A percentile compares a stretch with the other conserved stretches of the same genome.
phyloP scores from a whole-genome alignment of 2,329 filamentous ascomycete genomes.

The Alternaria sp. region DNA sequence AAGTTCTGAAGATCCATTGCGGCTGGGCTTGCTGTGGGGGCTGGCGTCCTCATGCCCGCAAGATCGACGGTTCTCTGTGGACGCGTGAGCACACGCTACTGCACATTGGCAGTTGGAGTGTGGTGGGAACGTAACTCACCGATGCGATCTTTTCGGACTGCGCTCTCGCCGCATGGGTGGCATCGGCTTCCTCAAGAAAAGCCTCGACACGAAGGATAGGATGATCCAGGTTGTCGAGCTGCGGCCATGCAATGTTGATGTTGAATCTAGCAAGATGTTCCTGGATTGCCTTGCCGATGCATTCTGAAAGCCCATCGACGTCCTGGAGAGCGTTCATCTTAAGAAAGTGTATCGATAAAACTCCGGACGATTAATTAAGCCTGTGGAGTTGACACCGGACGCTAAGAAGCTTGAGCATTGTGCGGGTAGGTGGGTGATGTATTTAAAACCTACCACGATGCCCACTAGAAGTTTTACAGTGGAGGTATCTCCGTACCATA shows the following conservation, averaged over 20 bases:
- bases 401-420: slow-evolving; percentile 2
- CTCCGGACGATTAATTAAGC: background rate
- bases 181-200: slow-evolving; percentile 38
- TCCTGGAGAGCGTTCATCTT: slow-evolving; percentile 26
- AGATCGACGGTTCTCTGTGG: slow-evolving; percentile 35
- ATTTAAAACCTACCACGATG: background rate
- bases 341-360: background rate
- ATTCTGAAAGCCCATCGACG: slow-evolving; percentile 40
- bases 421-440: background rate
- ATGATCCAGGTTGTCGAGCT: slow-evolving; percentile 26
- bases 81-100: slow-evolving; percentile 11
- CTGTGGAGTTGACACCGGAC: background rate
- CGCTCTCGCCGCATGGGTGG: slow-evolving; percentile 7
- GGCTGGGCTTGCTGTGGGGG: slow-evolving; percentile 30
- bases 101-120: background rate
- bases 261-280: slow-evolving; percentile 36
- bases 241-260: slow-evolving; percentile 33
- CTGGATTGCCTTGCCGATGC: slow-evolving; percentile 37
- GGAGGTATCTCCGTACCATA: background rate
- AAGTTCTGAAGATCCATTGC: slow-evolving; percentile 8
- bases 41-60: slow-evolving; percentile 31
- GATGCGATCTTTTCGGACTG: slow-evolving; percentile 37
- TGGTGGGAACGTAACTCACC: slow-evolving; percentile 20
- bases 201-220: slow-evolving; percentile 41
- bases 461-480: background rate